Evolutionary conservation across 306 rosid genomes (phyloP), one percentile per base, ranked within the genome.

Genomic region (Trifolium fragiferum): DNA sequence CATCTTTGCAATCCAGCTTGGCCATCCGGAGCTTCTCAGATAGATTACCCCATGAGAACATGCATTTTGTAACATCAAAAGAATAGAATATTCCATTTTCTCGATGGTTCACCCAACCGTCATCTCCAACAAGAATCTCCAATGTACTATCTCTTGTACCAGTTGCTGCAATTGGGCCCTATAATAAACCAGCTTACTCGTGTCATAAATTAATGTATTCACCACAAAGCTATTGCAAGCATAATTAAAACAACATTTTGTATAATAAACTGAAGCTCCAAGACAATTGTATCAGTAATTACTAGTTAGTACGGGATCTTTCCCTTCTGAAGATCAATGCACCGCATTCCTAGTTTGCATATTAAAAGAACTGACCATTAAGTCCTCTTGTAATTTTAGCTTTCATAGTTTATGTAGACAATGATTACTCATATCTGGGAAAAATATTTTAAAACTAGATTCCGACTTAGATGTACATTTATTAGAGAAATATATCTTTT

Each of bases 21-120:
- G 83, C 91, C 97, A 94, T 92, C 37, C 99, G 91, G 37, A 86
- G 88, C 81, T 90, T 88, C 89, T 91, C 99, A 61, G 97, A 94
- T 69, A 90, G 93, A 87, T 92, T 94, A 12, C 97, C 99, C 97
- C 99, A 94, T 51, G 97, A 94, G 85, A 94, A 94, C 97, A 92
- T 94, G 84, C 99, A 92, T 87, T 87, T 94, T 16, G 92, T 87
- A 68, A 92, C 86, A 80, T 91, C 89, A 77, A 94, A 94, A 76
- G 95, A 91, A 86, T 90, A 91, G 64, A 84, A 38, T 58, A 94
- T 85, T 82, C 95, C 97, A 85, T 92, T 91, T 84, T 94, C 99
- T 6, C 90, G 80, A 81, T 91, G 99, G 60, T 86, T 88, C 78
- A 92, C 97, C 99, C 99, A 94, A 53, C 95, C 99, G 85, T 87